Evolutionary conservation across 164 flowering plant genomes (phyloP).

Genomic region (Aristolochia fimbriata): DNA sequence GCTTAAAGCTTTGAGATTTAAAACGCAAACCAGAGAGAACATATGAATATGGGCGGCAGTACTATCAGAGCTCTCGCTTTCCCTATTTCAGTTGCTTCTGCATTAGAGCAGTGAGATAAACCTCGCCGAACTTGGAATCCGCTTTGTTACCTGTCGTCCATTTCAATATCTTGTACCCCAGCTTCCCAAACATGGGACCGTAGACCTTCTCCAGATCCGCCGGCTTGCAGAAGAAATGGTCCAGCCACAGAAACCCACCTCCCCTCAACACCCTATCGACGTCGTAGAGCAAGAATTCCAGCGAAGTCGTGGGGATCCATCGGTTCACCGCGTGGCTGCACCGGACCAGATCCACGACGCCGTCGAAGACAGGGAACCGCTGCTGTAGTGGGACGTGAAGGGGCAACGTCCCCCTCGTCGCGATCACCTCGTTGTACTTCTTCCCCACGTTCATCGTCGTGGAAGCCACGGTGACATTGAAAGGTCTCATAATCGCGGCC

Average conservation of each 20-base stretch:
- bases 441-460: constrained; percentile 82
- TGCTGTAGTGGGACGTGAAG: constrained; percentile 88
- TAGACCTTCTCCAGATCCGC: constrained; percentile 64
- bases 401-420: constrained; percentile 71
- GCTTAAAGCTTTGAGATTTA: too few relatives aligned
- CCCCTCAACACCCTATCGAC: constrained; percentile 80
- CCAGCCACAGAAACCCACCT: constrained; percentile 85
- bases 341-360: constrained; percentile 72
- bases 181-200: constrained; percentile 55
- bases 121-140: constrained; percentile 76
- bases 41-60: too few relatives aligned
- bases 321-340: constrained; percentile 82
- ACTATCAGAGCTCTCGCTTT: not conserved
- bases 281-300: constrained; percentile 83
- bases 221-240: constrained; percentile 70
- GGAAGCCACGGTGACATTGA: constrained; percentile 65
- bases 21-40: too few relatives aligned
- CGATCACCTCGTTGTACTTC: constrained; percentile 63
- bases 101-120: constrained; percentile 79
- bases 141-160: constrained; percentile 69
- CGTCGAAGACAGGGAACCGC: constrained; percentile 81
- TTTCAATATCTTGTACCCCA: constrained; percentile 86
- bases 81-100: constrained; percentile 40
- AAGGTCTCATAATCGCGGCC: constrained; percentile 65
- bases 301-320: constrained; percentile 60